Conservation (phyloP, 75 land plant species). For the Cupressus sempervirens region DNA sequence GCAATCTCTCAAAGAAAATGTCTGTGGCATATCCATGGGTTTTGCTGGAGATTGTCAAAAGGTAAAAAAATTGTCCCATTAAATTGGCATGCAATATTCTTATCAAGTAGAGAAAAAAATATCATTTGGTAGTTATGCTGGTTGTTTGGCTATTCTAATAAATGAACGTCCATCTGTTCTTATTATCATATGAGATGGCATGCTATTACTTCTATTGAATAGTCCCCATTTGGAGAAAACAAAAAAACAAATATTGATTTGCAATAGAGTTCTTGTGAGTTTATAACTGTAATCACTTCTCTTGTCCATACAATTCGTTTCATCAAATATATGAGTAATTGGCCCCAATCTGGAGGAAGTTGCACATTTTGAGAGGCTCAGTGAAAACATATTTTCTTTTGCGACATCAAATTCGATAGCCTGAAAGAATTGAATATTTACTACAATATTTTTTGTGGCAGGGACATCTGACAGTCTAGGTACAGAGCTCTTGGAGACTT, state of each 20-base stretch:
- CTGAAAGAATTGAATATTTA: background rate
- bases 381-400: background rate
- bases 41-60: background rate
- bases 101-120: background rate
- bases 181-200: background rate
- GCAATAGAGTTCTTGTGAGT: background rate
- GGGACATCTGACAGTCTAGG: conserved; percentile 53
- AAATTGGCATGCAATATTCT: background rate
- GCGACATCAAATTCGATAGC: conserved; percentile 3
- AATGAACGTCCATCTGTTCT: background rate
- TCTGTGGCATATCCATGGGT: background rate
- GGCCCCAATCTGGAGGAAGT: background rate
- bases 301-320: background rate
- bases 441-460: conserved; percentile 11
- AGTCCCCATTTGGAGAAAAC: no score
- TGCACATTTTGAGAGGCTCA: background rate
- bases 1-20: background rate
- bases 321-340: background rate
- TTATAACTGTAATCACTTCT: background rate
- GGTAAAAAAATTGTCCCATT: background rate
- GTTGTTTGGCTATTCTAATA: background rate
- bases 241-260: no score
- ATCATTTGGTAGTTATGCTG: background rate
- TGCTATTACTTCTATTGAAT: background rate
- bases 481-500: conserved; percentile 58